These are phyloP conservation scores for Lactarius sanguifluus DNA, from an alignment of 768 basidiomycete species.

Conservation along the genomic window DNA sequence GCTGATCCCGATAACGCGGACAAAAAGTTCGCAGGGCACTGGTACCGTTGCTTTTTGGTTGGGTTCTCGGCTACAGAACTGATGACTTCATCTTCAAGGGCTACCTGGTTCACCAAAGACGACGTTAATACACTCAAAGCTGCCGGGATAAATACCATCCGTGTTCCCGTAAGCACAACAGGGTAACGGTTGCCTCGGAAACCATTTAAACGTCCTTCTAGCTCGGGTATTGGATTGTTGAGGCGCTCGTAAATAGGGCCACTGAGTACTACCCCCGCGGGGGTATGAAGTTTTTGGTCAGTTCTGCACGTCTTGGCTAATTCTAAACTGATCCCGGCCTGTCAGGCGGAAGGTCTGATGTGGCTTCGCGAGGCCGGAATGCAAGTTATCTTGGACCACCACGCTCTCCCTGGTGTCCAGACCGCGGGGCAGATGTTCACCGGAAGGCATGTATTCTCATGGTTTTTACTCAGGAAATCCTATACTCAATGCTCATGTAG, in stretches of 20 bases:
- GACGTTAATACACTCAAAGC: conserved; percentile 56
- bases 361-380: conserved; percentile 65
- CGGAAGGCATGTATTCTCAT: conserved; percentile 49
- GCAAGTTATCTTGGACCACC: conserved; percentile 64
- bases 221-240: conserved; percentile 85
- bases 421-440: conserved; percentile 62
- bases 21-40: conserved; percentile 54
- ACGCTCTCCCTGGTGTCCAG: conserved; percentile 71
- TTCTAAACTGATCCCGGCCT: neutral
- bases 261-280: conserved; percentile 69
- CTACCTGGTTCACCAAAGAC: conserved; percentile 67
- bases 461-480: neutral
- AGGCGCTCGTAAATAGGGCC: conserved; percentile 60
- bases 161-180: conserved; percentile 58
- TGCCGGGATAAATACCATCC: conserved; percentile 70
- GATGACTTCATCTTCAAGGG: conserved; percentile 38
- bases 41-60: conserved; percentile 43
- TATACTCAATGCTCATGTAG: conserved; percentile 36
- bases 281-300: conserved; percentile 62
- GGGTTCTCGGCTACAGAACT: neutral
- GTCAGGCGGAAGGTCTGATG: conserved; percentile 59
- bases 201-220: conserved; percentile 31
- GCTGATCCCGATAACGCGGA: conserved; percentile 62
- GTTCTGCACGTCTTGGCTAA: neutral
- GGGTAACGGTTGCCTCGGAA: neutral